A percentile compares a stretch with the other conserved stretches of the same genome.
Conservation (phyloP, 129 eudicot species). For the Erigeron canadensis region DNA sequence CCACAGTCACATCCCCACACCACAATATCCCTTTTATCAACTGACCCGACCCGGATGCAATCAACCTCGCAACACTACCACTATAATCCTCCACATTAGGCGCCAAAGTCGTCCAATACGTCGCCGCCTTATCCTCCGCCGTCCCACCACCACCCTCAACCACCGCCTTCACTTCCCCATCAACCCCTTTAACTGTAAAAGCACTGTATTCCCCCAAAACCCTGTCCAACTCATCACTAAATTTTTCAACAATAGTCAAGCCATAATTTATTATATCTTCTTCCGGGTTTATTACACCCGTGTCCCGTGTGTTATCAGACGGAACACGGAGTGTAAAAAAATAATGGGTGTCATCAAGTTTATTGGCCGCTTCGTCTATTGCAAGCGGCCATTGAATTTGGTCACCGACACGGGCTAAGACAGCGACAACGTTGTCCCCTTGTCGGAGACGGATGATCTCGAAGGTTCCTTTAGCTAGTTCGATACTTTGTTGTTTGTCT, state of each 20-base stretch:
- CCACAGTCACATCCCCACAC: slow-evolving; percentile 96
- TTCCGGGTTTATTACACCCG: too few relatives aligned
- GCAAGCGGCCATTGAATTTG: slow-evolving; percentile 40
- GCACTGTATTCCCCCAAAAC: slow-evolving; percentile 66
- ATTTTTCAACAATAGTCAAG: slow-evolving; percentile 54
- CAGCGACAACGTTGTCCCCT: slow-evolving; percentile 35
- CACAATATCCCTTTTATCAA: slow-evolving; percentile 90
- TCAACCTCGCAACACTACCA: slow-evolving; percentile 62
- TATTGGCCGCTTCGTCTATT: slow-evolving; percentile 37
- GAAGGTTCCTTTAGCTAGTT: slow-evolving; percentile 69
- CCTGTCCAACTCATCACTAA: slow-evolving; percentile 56
- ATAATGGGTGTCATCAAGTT: slow-evolving; percentile 55
- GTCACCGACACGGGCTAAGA: slow-evolving; percentile 27
- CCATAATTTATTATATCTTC: slow-evolving; percentile 64
- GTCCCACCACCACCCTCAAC: slow-evolving; percentile 21
- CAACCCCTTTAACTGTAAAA: slow-evolving; percentile 59
- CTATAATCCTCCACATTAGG: slow-evolving; percentile 96
- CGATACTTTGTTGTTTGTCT: slow-evolving; percentile 60
- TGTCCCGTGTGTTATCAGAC: neutral
- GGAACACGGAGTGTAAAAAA: slow-evolving; percentile 73
- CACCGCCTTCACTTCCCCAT: slow-evolving; percentile 26
- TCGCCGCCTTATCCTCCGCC: slow-evolving; percentile 63
- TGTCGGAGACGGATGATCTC: slow-evolving; percentile 45
- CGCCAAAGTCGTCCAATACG: slow-evolving; percentile 89
- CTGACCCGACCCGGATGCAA: slow-evolving; percentile 85